These are phyloP conservation scores for Trichophyton mentagrophytes DNA, from an alignment of 2,329 filamentous ascomycete genomes.

Conservation along the genomic window DNA sequence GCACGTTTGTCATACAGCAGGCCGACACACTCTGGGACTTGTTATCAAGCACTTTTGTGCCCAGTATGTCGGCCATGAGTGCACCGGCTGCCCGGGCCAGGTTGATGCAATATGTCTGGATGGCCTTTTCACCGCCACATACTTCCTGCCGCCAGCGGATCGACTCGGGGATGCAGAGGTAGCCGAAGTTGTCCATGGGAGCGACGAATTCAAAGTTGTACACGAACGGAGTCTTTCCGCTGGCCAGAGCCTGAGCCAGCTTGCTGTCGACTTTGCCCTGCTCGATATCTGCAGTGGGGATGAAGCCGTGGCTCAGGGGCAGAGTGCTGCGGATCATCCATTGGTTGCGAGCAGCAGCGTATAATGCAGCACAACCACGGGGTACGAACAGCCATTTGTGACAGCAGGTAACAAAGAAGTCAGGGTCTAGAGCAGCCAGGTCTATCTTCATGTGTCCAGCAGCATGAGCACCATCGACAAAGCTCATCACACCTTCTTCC, in stretches of 20 bases:
- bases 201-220: constrained; percentile 68
- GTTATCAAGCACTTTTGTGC: constrained; percentile 52
- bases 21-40: constrained; percentile 18
- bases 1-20: constrained; percentile 61
- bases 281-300: constrained; percentile 29
- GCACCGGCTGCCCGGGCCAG: constrained; percentile 54
- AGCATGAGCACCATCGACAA: constrained; percentile 76
- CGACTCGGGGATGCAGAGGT: constrained; percentile 59
- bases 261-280: constrained; percentile 5
- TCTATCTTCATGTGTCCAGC: constrained; percentile 67
- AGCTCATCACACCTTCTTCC: constrained; percentile 54
- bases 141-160: constrained; percentile 56
- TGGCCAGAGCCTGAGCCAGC: not conserved
- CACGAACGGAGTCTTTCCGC: not conserved
- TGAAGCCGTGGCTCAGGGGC: constrained; percentile 70
- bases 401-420: constrained; percentile 78
- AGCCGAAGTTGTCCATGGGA: constrained; percentile 60
- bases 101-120: constrained; percentile 49
- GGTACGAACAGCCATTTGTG: constrained; percentile 86
- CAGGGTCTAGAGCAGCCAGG: constrained; percentile 53
- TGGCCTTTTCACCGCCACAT: constrained; percentile 60
- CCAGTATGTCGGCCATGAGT: constrained; percentile 48
- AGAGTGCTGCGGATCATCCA: constrained; percentile 58
- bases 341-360: constrained; percentile 68
- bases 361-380: constrained; percentile 65